These are phyloP conservation scores for Leishmania martiniquensis DNA, from an alignment of 208 protist genomes.

Conservation along the genomic window DNA sequence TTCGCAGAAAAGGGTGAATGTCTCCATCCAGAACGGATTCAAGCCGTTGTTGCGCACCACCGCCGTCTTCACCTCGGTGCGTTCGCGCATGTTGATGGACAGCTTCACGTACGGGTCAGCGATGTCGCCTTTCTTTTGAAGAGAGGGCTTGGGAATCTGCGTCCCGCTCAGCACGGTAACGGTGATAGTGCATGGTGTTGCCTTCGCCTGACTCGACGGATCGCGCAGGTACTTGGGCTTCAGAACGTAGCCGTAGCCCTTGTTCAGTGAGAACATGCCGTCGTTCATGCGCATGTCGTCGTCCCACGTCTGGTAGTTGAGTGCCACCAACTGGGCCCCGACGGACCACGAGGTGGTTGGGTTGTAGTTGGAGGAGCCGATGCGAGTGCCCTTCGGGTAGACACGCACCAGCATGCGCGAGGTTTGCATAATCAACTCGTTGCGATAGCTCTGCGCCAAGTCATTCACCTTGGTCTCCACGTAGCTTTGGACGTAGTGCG, in stretches of 20 bases:
- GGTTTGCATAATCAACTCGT: conserved; percentile 60
- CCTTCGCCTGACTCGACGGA: conserved; percentile 6
- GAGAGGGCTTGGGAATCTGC: conserved; percentile 66
- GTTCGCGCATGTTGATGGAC: conserved; percentile 50
- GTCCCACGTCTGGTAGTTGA: conserved; percentile 92
- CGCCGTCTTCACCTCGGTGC: conserved; percentile 34
- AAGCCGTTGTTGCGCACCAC: conserved; percentile 78
- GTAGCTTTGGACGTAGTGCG: conserved; percentile 63
- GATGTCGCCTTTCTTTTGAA: conserved; percentile 63
- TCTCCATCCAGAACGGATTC: conserved; percentile 66
- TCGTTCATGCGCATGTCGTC: conserved; percentile 77
- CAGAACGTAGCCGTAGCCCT: conserved; percentile 93
- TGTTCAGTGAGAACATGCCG: conserved; percentile 92
- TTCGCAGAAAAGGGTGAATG: conserved; percentile 43
- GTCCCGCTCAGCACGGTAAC: conserved; percentile 63
- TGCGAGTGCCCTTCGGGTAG: conserved; percentile 92
- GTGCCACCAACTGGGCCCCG: conserved; percentile 89
- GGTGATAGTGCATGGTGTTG: conserved; percentile 29
- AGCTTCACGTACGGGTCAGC: conserved; percentile 75
- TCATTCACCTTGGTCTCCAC: conserved; percentile 51
- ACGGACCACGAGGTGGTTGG: conserved; percentile 76
- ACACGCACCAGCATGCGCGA: conserved; percentile 77
- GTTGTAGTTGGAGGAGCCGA: conserved; percentile 94
- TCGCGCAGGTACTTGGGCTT: conserved; percentile 81
- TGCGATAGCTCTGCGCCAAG: conserved; percentile 22